phyloP scores from a whole-genome alignment of 2,329 filamentous ascomycete species.

The Myriosclerotinia curreyana region DNA sequence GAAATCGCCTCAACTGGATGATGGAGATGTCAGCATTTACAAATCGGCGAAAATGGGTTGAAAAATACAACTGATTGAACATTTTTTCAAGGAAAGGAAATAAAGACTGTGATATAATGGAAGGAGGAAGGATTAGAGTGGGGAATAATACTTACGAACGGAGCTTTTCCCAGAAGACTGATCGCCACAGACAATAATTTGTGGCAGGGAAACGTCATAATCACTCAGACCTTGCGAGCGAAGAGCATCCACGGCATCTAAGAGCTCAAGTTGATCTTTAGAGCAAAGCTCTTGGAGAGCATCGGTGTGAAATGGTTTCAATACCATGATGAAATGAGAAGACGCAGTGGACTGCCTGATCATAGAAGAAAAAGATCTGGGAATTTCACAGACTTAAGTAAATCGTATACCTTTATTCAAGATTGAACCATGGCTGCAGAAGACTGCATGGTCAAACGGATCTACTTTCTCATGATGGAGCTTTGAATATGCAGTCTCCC shows the following conservation, averaged over 20 bases:
- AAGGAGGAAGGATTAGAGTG: too few relatives aligned
- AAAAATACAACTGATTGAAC: too few relatives aligned
- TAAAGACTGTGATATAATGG: too few relatives aligned
- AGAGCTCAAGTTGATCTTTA: constrained; percentile 32
- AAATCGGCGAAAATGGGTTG: too few relatives aligned
- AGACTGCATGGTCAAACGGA: too few relatives aligned
- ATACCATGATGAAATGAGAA: constrained; percentile 14
- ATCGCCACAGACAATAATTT: constrained; percentile 43
- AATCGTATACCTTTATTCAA: too few relatives aligned
- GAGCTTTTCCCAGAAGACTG: constrained; percentile 43
- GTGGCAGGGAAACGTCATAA: constrained; percentile 32
- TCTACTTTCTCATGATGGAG: too few relatives aligned
- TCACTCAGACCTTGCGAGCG: constrained; percentile 35
- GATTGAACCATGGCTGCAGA: too few relatives aligned
- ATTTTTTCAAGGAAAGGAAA: too few relatives aligned
- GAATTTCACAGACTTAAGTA: too few relatives aligned
- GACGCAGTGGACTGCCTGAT: background rate
- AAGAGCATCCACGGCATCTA: constrained; percentile 34
- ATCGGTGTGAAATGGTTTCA: constrained; percentile 24
- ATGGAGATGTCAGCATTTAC: background rate
- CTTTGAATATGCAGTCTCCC: too few relatives aligned
- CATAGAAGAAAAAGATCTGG: background rate
- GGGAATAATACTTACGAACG: background rate
- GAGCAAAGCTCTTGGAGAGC: constrained; percentile 29
- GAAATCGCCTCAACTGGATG: constrained; percentile 40